phyloP scores from a whole-genome alignment of 2,329 filamentous ascomycete species.

The Scedosporium aurantiacum region DNA sequence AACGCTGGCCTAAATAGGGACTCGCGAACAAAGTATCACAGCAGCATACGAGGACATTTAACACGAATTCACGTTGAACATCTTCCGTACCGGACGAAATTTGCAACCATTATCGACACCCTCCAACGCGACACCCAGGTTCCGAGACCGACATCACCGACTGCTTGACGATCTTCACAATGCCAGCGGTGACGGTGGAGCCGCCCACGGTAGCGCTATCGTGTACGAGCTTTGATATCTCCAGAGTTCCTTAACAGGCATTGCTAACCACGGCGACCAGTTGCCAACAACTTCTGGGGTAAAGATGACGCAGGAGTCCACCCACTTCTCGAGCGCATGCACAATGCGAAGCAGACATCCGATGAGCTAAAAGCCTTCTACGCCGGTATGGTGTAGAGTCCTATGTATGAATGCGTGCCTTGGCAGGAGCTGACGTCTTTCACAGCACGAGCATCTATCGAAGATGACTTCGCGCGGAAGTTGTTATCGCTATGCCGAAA shows the following conservation, averaged over 20 bases:
- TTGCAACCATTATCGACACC: no score
- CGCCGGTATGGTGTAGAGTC: constrained; percentile 41
- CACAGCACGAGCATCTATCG: constrained; percentile 75
- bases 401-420: background rate
- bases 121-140: no score
- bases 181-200: constrained; percentile 52
- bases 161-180: constrained; percentile 18
- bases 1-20: background rate
- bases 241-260: background rate
- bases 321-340: constrained; percentile 89
- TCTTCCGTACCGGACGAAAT: no score
- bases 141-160: background rate
- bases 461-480: constrained; percentile 93
- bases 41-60: no score
- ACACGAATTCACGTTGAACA: no score
- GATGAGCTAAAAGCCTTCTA: constrained; percentile 94
- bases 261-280: constrained; percentile 27
- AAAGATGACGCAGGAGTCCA: constrained; percentile 94
- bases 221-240: constrained; percentile 33
- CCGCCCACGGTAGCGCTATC: constrained; percentile 56
- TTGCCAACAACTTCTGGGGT: constrained; percentile 99
- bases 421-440: background rate
- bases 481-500: constrained; percentile 78
- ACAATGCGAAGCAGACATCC: constrained; percentile 83
- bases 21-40: background rate